These are phyloP conservation scores for Boletus sp. DNA, from an alignment of 1,284 basidiomycete genomes.

Conservation along the genomic window DNA sequence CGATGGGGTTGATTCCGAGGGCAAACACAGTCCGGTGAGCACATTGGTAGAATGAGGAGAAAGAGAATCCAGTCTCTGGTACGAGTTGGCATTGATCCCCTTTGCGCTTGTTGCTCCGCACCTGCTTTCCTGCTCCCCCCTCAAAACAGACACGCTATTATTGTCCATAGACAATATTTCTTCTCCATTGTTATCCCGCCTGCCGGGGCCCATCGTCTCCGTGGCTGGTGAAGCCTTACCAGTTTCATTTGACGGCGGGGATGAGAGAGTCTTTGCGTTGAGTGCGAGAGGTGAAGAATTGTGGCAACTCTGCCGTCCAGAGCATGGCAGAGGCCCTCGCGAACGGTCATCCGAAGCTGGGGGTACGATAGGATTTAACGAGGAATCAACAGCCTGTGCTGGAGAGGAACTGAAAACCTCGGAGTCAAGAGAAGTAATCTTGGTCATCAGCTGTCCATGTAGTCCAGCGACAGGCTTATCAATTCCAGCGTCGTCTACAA, in stretches of 20 bases:
- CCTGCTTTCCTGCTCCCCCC: conserved; percentile 4
- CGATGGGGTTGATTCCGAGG: conserved; percentile 3
- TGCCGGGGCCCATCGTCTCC: neutral
- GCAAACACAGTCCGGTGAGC: conserved; percentile 31
- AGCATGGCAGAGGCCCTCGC: neutral
- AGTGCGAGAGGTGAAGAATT: neutral
- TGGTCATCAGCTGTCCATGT: conserved; percentile 1
- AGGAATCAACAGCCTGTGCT: conserved; percentile 5
- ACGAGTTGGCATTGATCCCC: neutral
- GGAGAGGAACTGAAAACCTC: neutral
- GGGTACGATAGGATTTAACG: neutral
- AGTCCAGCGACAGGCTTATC: conserved; percentile 1
- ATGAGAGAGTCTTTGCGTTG: neutral
- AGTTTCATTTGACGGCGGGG: conserved; percentile 2
- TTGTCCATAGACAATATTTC: neutral
- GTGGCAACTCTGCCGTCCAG: conserved; percentile 4
- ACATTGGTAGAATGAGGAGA: conserved; percentile 38
- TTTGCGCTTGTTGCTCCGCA: conserved; percentile 5
- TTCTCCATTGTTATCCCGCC: neutral
- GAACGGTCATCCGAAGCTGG: neutral
- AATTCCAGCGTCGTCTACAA: conserved; percentile 1
- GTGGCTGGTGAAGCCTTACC: neutral
- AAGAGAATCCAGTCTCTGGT: conserved; percentile 30
- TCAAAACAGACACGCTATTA: neutral
- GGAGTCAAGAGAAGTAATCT: neutral